phyloP scores from a whole-genome alignment of 768 basidiomycete genomes.

The Mycena venus region DNA sequence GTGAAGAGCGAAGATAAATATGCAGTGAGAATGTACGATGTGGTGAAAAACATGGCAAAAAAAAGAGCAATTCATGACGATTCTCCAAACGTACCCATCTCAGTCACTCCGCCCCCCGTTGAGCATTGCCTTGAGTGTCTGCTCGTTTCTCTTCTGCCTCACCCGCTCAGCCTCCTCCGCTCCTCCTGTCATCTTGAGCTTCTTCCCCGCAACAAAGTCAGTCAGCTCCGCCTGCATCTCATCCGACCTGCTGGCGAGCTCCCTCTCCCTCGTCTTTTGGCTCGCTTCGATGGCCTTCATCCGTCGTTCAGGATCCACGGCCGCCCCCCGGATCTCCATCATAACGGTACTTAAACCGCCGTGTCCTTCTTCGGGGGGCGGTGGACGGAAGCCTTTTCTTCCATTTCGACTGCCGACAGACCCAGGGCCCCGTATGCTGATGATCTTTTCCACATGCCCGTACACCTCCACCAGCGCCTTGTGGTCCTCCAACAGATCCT shows the following conservation, averaged over 20 bases:
- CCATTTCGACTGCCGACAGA: conserved; percentile 51
- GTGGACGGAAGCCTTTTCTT: conserved; percentile 69
- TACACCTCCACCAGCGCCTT: conserved; percentile 91
- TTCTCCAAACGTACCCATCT: conserved; percentile 14
- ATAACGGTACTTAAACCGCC: conserved; percentile 83
- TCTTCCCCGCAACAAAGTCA: conserved; percentile 90
- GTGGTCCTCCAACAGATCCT: conserved; percentile 91
- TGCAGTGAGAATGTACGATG: conserved; percentile 35
- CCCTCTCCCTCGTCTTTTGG: conserved; percentile 83
- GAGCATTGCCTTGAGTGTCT: conserved; percentile 93
- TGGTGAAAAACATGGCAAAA: conserved; percentile 24
- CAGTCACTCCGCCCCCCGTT: conserved; percentile 44
- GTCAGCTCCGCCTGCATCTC: conserved; percentile 87
- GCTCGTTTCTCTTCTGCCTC: conserved; percentile 86
- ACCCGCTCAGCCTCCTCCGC: conserved; percentile 92
- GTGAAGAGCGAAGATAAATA: conserved; percentile 34
- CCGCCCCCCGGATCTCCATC: conserved; percentile 89
- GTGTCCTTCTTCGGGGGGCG: conserved; percentile 76
- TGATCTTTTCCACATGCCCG: conserved; percentile 92
- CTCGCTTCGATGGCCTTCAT: conserved; percentile 94
- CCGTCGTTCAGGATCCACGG: conserved; percentile 85
- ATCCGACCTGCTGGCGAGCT: conserved; percentile 79
- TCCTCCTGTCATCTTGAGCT: conserved; percentile 95
- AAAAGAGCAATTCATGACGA: neutral
- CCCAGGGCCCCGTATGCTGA: conserved; percentile 70